Base-by-base conservation (phyloP, 2,329 filamentous ascomycete genomes). In the Exophiala phaeomuriformis region DNA sequence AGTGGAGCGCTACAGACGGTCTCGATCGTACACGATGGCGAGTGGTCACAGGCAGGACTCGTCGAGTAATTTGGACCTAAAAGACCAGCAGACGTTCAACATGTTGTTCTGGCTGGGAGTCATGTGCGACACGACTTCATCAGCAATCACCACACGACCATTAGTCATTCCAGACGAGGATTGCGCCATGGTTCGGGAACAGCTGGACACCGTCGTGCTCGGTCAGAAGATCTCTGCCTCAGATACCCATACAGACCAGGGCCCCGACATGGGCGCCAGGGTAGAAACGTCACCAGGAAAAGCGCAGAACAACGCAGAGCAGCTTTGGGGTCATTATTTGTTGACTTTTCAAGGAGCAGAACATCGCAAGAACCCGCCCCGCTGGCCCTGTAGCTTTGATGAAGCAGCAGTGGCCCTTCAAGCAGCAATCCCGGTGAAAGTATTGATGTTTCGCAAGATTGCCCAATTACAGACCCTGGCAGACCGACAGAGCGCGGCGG, bases 121-220 rank as follows among this genome's bases (percentile, higher is more conserved):
- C 44, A 82, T 82, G 79, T 77, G 80, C 44, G 79, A 82, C 60
- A 82, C 79, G 0, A 66, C 81, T 5, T 79, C 77, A 0, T 73
- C 79, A 0, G 77, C 77, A 1, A 78, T 82, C 70, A 72, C 75
- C 48, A 69, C 72, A 43, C 70, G 73, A 1, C 71, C 73, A 1
- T 60, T 74, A 0, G 71, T 75, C 1, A 68, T 76, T 4, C 70
- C 71, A 1, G 72, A 75, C 52, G 73, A 75, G 57, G 74, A 76
- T 52, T 75, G 72, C 48, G 68, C 74, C 43, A 66, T 73, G 39
- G 65, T 63, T 42, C 41, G 39, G 19, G 52, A 56, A 19, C 37
- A 40, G 3, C 4, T 47, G 29, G 51, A 42, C 12, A 27, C 3
- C 3, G 30, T 33, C 29, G 48, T 1, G 2, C 47, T 2, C 5